These are phyloP conservation scores for Cyberlindnera subsufficiens DNA, from an alignment of 805 yeast genomes.

Conservation along the genomic window DNA sequence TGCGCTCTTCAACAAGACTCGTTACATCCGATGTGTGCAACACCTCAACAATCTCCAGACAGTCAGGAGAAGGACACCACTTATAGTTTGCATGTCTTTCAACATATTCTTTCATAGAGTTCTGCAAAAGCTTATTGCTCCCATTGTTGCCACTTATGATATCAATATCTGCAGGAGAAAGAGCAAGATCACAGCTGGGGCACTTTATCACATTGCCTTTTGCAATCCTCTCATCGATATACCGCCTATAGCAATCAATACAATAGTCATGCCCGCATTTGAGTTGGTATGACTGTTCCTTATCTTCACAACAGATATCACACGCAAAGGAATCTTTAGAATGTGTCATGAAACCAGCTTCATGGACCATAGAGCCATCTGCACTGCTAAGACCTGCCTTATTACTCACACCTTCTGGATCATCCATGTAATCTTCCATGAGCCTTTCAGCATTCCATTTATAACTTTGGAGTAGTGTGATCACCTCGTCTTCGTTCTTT, in stretches of 20 bases:
- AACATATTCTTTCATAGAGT: conserved; percentile 44
- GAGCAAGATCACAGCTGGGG: conserved; percentile 47
- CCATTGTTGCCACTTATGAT: conserved; percentile 30
- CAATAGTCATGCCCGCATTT: conserved; percentile 74
- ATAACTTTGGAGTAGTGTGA: conserved; percentile 40
- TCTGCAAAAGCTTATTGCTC: conserved; percentile 26
- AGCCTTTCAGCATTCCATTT: conserved; percentile 57
- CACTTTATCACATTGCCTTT: conserved; percentile 53
- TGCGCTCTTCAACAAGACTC: conserved; percentile 1
- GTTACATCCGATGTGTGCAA: conserved; percentile 9
- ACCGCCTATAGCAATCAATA: conserved; percentile 56
- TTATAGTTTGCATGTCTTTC: conserved; percentile 44
- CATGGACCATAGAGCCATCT: not conserved
- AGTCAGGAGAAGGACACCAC: conserved; percentile 87
- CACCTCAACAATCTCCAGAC: conserved; percentile 49
- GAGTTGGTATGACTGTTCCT: conserved; percentile 39
- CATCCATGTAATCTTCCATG: conserved; percentile 48
- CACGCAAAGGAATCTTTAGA: conserved; percentile 37
- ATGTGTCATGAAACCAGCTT: not conserved
- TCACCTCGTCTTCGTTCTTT: conserved; percentile 32
- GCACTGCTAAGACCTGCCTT: conserved; percentile 27
- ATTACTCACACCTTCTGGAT: conserved; percentile 29
- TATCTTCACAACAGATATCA: conserved; percentile 66
- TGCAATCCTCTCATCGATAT: conserved; percentile 40
- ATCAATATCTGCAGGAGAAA: conserved; percentile 35